A percentile compares a stretch with the other conserved stretches of the same genome.
These are phyloP conservation scores for Sclerotinia sclerotiorum DNA, from an alignment of 2,329 filamentous ascomycete genomes.

Conservation along the genomic window DNA sequence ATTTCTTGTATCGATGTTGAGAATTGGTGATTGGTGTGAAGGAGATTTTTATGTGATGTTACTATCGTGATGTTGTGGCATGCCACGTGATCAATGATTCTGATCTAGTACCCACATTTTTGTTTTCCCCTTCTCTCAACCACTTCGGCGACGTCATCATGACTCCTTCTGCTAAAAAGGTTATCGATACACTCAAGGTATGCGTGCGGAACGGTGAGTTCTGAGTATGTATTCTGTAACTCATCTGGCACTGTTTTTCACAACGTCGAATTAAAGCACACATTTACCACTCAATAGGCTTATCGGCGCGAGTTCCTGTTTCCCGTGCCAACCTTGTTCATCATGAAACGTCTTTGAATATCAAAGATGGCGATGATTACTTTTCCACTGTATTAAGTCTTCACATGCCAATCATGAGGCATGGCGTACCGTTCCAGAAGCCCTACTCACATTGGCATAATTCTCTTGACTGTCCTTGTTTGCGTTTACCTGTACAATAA, in stretches of 20 bases:
- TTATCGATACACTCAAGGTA: not conserved
- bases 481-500: conserved; percentile 2
- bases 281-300: conserved; percentile 4
- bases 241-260: not conserved
- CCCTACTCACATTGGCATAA: not conserved
- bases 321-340: conserved; percentile 15
- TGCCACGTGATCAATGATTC: no score
- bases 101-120: not conserved
- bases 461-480: not conserved
- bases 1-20: no score
- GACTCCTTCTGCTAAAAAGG: not conserved
- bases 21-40: no score
- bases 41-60: no score
- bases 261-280: not conserved
- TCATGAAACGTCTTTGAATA: conserved; percentile 1
- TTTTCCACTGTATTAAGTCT: not conserved
- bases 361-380: not conserved
- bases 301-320: conserved; percentile 20
- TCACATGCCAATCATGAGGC: not conserved
- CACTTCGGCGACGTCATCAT: not conserved
- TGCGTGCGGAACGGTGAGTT: not conserved
- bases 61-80: no score
- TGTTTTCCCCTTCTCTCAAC: not conserved
- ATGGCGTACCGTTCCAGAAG: conserved; percentile 14
- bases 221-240: not conserved